Evolutionary conservation across 2,329 filamentous ascomycete species (phyloP).

Genomic region (Penicillium sclerotigenum): DNA sequence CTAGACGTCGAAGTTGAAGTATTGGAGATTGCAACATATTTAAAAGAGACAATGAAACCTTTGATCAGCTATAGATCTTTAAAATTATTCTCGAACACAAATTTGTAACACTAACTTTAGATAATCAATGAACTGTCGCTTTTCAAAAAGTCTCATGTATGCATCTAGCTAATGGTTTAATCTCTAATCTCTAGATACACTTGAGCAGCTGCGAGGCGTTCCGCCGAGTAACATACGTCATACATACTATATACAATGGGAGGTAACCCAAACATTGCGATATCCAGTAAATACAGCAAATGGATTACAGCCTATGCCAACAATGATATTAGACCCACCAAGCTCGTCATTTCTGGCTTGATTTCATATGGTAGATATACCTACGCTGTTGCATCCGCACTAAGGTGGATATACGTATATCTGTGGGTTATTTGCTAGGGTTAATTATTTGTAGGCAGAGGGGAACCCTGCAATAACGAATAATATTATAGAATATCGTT

Average conservation of each 20-base stretch:
- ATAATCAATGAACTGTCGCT: not conserved
- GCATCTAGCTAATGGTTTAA: not conserved
- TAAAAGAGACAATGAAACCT: not conserved
- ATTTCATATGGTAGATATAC: not conserved
- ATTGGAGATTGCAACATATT: conserved; percentile 40
- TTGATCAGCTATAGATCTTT: not conserved
- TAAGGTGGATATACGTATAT: too few species aligned
- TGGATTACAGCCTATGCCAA: not conserved
- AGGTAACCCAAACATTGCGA: too few species aligned
- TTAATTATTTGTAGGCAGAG: not conserved
- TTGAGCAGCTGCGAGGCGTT: too few species aligned
- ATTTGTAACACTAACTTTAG: not conserved
- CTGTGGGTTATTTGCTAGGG: not conserved
- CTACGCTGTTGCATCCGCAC: not conserved
- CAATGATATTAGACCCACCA: not conserved
- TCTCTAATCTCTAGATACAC: not conserved
- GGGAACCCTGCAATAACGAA: too few species aligned
- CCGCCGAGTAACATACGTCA: not conserved
- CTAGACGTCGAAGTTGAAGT: conserved; percentile 40
- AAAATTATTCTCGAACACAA: not conserved
- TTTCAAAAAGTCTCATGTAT: not conserved
- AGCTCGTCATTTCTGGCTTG: not conserved
- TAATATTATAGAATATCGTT: not conserved
- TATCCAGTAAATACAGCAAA: not conserved
- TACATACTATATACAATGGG: not conserved